Evolutionary conservation across 2,329 filamentous ascomycete genomes (phyloP), one percentile per base, ranked within the genome.

Genomic region (Pyricularia grisea): DNA sequence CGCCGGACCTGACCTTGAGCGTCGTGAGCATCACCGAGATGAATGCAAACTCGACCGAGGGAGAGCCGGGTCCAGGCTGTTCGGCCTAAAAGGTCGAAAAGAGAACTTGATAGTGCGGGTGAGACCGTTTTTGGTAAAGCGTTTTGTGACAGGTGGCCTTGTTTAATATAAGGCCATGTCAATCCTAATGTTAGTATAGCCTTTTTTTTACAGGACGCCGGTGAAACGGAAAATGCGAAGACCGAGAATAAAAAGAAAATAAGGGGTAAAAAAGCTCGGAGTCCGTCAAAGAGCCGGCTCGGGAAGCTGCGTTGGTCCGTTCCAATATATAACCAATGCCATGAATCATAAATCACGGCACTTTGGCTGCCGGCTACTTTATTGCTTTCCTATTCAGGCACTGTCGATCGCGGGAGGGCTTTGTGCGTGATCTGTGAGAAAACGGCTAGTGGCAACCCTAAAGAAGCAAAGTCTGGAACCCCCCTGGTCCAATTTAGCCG

Each of bases 1-100:
- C 25, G 28, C 67, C 67, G 30, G 67, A 79, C 73, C 77, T 82
- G 3, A 78, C 75, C 17, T 69, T 79, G 55, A 81, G 78, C 60
- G 76, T 81, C 6, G 71, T 77, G 20, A 73, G 74, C 25, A 69
- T 76, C 30, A 68, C 69, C 55, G 69, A 70, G 11, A 66, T 72
- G 67, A 11, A 71, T 20, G 66, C 66, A 9, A 67, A 67, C 23
- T 28, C 36, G 66, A 67, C 66, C 25, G 66, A 42, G 14, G 27
- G 60, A 14, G 25, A 27, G 25, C 25, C 60, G 60, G 27, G 60
- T 27, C 60, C 23, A 28, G 14, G 28, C 60, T 63, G 60, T 63
- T 27, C 60, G 42, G 42, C 42, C 20, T n/a, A n/a, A n/a, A n/a
- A 14, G 11, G 14, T n/a, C 17, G 11, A n/a, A 55, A 55, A 6